phyloP scores from a whole-genome alignment of 192 early-diverging fungal genomes.

The Thamnidium elegans region DNA sequence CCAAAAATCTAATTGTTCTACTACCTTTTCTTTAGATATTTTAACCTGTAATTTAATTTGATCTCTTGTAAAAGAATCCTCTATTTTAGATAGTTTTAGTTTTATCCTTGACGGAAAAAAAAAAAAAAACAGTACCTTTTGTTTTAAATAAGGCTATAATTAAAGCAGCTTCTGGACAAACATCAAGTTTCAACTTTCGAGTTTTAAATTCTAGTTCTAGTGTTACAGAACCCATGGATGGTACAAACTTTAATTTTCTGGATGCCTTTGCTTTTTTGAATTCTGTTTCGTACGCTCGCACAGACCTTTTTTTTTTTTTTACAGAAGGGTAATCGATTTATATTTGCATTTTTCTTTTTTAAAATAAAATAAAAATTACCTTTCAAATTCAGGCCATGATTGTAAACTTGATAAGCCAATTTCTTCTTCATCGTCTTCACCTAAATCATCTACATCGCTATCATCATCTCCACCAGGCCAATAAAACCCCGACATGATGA shows the following conservation, averaged over 20 bases:
- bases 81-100: constrained; percentile 5
- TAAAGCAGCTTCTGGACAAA: constrained; percentile 6
- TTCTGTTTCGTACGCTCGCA: constrained; percentile 3
- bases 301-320: no score
- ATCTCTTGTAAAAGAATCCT: not conserved
- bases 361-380: not conserved
- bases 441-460: not conserved
- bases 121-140: constrained; percentile 11
- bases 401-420: not conserved
- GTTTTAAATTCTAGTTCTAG: constrained; percentile 17
- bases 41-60: not conserved
- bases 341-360: no score
- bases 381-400: not conserved
- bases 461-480: constrained; percentile 24
- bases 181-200: not conserved
- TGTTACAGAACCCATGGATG: constrained; percentile 15
- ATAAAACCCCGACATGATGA: constrained; percentile 11
- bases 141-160: constrained; percentile 15
- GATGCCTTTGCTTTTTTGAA: constrained; percentile 9
- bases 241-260: constrained; percentile 10
- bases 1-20: constrained; percentile 19
- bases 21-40: not conserved
- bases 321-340: no score
- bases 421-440: not conserved
- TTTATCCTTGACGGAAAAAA: not conserved